Base-by-base conservation (phyloP, 169 alveolate species). In the Eimeria falciformis region DNA sequence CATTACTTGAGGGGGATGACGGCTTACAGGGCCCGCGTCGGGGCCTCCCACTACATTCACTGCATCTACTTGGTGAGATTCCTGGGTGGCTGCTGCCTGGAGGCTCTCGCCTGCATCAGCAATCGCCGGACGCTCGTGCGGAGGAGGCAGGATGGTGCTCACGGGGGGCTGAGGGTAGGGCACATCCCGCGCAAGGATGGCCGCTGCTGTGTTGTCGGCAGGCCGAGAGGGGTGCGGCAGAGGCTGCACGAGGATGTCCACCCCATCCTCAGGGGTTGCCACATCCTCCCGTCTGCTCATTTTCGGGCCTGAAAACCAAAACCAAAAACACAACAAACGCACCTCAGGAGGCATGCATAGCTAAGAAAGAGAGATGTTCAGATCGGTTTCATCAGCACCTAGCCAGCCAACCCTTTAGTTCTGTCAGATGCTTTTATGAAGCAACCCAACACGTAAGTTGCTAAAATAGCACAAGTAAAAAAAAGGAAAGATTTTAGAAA, bases 1-100 rank as follows among this genome's bases (percentile, higher is more conserved):
- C 97, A 96, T 96, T 14, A 96, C 97, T 77, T 95, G 95, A 53
- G 97, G 97, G 43, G 96, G 96, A 43, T 93, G 93, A 12, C 93
- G 66, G 40, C 91, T 92, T 12, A 58, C 89, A 43, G 94, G 91
- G 21, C 77, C 91, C 47, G 23, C 46, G 73, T 23, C 33, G 79
- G 43, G 25, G 50, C 73, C 18, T 62, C 18, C 91, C 25, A 58
- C 79, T 3, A 5, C 91, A 2, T 9, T 23, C 33, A 9, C 62
- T 83, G 58, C 62, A 56, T 47, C 62, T n/a, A 62, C 55, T 1
- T 78, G 55, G 47, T 21, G 53, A 25, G 3, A 37, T 23, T 21
- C 40, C 73, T 56, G 46, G 47, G 21, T n/a, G 77, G n/a, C 43
- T 53, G 56, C 75, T 40, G n/a, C 4, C 29, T 40, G n/a, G 23